Conservation (phyloP, 2,329 filamentous ascomycete species). For the Fusarium sterilihyphosum region DNA sequence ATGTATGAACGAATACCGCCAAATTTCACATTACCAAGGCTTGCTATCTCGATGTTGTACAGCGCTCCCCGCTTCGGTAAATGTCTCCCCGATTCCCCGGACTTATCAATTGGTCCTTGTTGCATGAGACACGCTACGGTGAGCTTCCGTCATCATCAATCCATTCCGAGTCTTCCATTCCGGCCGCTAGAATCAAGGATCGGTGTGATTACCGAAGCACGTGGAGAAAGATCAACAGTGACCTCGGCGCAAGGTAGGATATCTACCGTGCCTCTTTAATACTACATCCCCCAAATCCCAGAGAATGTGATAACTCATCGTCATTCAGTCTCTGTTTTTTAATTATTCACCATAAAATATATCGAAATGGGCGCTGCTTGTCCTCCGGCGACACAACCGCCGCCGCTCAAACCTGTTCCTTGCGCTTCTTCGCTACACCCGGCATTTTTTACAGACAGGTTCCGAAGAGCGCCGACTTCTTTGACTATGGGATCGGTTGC, state of each 20-base stretch:
- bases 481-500: constrained; percentile 32
- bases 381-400: constrained; percentile 23
- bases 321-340: neutral
- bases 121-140: neutral
- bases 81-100: neutral
- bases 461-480: constrained; percentile 64
- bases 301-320: constrained; percentile 24
- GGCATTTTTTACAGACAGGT: constrained; percentile 76
- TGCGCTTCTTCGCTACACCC: constrained; percentile 71
- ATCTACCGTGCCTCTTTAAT: neutral
- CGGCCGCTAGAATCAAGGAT: constrained; percentile 10
- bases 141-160: constrained; percentile 9
- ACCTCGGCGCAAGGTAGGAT: constrained; percentile 22
- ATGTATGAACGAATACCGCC: neutral
- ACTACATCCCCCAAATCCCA: neutral
- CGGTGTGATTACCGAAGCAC: constrained; percentile 35
- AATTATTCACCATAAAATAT: neutral
- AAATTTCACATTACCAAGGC: neutral
- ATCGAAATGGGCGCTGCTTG: constrained; percentile 27
- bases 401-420: constrained; percentile 12
- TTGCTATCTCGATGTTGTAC: neutral
- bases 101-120: neutral
- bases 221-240: constrained; percentile 28
- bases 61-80: constrained; percentile 7
- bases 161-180: constrained; percentile 7